Conservation (phyloP, 257 asterid genomes). For the Galeopsis tetrahit region DNA sequence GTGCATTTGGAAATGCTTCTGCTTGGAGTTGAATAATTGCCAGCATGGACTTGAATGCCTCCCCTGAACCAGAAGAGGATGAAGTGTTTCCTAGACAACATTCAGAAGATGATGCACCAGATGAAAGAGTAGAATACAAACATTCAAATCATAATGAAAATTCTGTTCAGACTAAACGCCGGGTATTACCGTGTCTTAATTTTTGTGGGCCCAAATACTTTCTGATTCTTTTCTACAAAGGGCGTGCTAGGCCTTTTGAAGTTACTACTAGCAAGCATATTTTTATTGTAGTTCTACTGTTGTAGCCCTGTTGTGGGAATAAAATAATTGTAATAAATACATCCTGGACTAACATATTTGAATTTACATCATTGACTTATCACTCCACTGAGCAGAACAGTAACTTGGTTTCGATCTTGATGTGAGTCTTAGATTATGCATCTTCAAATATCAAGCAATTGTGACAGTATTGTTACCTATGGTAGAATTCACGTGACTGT, state of each 20-base stretch:
- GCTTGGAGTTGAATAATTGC: constrained; percentile 55
- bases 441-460: constrained; percentile 7
- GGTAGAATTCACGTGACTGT: constrained; percentile 1
- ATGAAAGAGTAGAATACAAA: constrained; percentile 51
- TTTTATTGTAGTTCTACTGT: constrained; percentile 3
- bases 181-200: constrained; percentile 53
- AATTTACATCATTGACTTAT: not conserved
- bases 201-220: constrained; percentile 13
- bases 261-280: constrained; percentile 19
- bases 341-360: constrained; percentile 8
- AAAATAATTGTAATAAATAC: not conserved
- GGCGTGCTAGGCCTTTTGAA: constrained; percentile 20
- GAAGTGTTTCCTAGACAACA: constrained; percentile 66
- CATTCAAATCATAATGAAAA: constrained; percentile 59
- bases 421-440: constrained; percentile 1
- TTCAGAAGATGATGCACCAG: constrained; percentile 67
- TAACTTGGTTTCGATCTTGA: constrained; percentile 15
- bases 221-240: constrained; percentile 19
- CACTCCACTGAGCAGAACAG: not conserved
- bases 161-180: constrained; percentile 63
- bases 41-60: constrained; percentile 95
- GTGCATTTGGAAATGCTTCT: constrained; percentile 52
- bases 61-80: constrained; percentile 94
- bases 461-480: not conserved
- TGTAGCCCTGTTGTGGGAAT: constrained; percentile 18